Percentiles rank a stretch among this genome's conserved stretches.
phyloP scores from a whole-genome alignment of 768 basidiomycete genomes.

The Suillus paluster region DNA sequence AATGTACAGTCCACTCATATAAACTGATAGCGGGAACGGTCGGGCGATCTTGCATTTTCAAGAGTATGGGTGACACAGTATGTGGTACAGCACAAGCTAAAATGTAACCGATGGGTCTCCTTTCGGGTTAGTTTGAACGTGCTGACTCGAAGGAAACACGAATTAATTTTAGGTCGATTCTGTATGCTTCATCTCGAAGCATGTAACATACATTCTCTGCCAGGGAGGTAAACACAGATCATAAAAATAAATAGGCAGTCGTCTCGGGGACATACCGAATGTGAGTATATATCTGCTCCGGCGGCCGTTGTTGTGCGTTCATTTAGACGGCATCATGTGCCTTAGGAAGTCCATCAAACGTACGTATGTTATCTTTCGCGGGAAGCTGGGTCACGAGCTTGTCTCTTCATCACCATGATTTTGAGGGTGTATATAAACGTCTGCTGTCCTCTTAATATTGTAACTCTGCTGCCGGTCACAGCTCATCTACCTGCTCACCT shows the following conservation, averaged over 20 bases:
- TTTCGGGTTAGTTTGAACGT: too few relatives aligned
- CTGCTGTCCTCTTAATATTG: conserved; percentile 29
- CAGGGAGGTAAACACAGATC: conserved; percentile 72
- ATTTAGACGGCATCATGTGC: conserved; percentile 29
- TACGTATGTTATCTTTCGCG: conserved; percentile 37
- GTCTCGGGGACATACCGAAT: conserved; percentile 72
- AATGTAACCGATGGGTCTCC: too few relatives aligned
- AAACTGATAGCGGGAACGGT: too few relatives aligned
- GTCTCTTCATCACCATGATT: conserved; percentile 18
- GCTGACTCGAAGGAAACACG: too few relatives aligned
- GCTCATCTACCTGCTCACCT: conserved; percentile 22
- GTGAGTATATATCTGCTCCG: too few relatives aligned
- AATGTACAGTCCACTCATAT: too few relatives aligned
- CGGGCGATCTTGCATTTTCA: too few relatives aligned
- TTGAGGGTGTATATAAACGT: conserved; percentile 18
- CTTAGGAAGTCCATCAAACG: conserved; percentile 30
- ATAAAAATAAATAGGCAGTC: conserved; percentile 82
- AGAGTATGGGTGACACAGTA: too few relatives aligned
- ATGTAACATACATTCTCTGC: conserved; percentile 67
- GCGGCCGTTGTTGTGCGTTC: conserved; percentile 21
- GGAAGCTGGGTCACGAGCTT: conserved; percentile 24
- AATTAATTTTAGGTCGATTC: conserved; percentile 71
- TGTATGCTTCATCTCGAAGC: conserved; percentile 82
- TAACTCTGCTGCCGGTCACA: conserved; percentile 15
- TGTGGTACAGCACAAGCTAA: too few relatives aligned